These are phyloP conservation scores for Saxophila tyrrhenica DNA, from an alignment of 495 filamentous ascomycete genomes.

Conservation along the genomic window DNA sequence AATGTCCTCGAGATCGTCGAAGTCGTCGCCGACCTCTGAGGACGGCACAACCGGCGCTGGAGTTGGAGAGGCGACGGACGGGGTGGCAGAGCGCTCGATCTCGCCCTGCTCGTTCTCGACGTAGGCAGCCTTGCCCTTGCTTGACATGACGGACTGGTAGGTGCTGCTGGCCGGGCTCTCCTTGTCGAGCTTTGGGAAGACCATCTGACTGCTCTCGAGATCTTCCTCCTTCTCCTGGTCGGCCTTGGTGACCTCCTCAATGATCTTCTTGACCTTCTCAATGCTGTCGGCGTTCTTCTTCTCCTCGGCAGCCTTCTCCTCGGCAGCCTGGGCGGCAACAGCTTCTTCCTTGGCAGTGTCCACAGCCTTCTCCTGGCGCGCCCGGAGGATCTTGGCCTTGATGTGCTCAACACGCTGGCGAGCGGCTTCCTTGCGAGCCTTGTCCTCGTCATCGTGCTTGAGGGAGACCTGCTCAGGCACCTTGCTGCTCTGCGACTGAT, in stretches of 20 bases:
- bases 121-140: constrained; percentile 30
- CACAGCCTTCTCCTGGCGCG: constrained; percentile 12
- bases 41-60: constrained; percentile 2
- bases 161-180: constrained; percentile 78
- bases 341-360: constrained; percentile 6
- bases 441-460: constrained; percentile 3
- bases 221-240: constrained; percentile 12
- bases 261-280: constrained; percentile 7
- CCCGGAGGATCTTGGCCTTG: constrained; percentile 20
- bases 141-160: constrained; percentile 41
- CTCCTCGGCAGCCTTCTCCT: constrained; percentile 15
- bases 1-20: constrained; percentile 53
- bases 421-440: constrained; percentile 17
- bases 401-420: constrained; percentile 16
- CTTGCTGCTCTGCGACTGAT: no score
- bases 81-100: constrained; percentile 13
- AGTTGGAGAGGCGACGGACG: neutral
- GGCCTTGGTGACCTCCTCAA: constrained; percentile 4
- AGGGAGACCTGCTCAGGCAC: neutral
- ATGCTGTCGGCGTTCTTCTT: constrained; percentile 15
- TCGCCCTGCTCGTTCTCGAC: constrained; percentile 28
- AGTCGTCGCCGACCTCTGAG: constrained; percentile 20
- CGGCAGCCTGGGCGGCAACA: neutral
- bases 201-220: constrained; percentile 58
- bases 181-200: constrained; percentile 93